These are phyloP conservation scores for Atkinsonella hypoxylon DNA, from an alignment of 2,329 filamentous ascomycete genomes.

Conservation along the genomic window DNA sequence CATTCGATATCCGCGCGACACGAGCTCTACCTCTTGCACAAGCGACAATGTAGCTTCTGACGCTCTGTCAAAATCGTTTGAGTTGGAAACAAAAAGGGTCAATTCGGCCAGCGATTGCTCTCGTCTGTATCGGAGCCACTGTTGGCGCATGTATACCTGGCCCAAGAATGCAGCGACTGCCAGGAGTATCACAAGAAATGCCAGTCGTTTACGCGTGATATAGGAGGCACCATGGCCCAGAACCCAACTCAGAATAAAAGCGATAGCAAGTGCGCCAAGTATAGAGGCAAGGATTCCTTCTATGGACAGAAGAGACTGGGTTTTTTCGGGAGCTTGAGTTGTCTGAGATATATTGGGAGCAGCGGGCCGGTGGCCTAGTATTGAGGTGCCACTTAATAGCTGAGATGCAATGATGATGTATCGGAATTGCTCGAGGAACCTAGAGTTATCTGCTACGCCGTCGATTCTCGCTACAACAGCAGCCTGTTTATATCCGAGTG, in stretches of 20 bases:
- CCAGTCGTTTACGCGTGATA: slow-evolving; percentile 44
- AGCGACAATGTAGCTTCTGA: slow-evolving; percentile 65
- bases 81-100: slow-evolving; percentile 55
- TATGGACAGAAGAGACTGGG: slow-evolving; percentile 24
- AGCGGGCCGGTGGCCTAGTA: slow-evolving; percentile 23
- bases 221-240: slow-evolving; percentile 37
- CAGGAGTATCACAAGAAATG: slow-evolving; percentile 35
- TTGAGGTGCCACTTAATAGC: slow-evolving; percentile 61
- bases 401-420: slow-evolving; percentile 91
- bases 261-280: slow-evolving; percentile 47
- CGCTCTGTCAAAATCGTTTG: slow-evolving; percentile 71
- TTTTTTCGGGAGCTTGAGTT: slow-evolving; percentile 6
- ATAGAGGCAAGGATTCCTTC: slow-evolving; percentile 37
- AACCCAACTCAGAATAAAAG: slow-evolving; percentile 63
- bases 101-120: slow-evolving; percentile 62
- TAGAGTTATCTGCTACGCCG: slow-evolving; percentile 65
- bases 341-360: slow-evolving; percentile 10
- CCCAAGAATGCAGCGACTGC: slow-evolving; percentile 42
- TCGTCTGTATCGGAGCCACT: slow-evolving; percentile 70
- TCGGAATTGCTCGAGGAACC: slow-evolving; percentile 84
- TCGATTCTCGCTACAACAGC: slow-evolving; percentile 63
- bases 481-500: slow-evolving; percentile 31
- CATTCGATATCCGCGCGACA: slow-evolving; percentile 82
- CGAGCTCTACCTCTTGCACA: slow-evolving; percentile 90
- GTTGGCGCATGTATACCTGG: slow-evolving; percentile 62